A percentile compares a stretch with the other conserved stretches of the same genome.
Conservation (phyloP, 345 rosid genomes). For the Hibiscus mutabilis region DNA sequence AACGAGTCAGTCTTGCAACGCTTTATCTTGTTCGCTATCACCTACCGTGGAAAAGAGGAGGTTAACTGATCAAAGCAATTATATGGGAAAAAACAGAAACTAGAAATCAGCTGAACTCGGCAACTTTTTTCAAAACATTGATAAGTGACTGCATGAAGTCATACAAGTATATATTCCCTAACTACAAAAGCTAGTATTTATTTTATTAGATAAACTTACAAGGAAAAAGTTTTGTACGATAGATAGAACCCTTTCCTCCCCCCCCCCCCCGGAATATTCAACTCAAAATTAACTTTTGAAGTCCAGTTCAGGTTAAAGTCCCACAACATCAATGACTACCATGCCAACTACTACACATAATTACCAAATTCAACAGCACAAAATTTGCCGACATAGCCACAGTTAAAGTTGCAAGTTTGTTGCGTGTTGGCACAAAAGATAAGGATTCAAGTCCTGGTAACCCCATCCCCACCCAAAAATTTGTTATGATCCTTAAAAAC, state of each 20-base stretch:
- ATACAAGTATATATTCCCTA: neutral
- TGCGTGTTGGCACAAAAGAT: too few relatives aligned
- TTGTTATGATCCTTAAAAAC: too few relatives aligned
- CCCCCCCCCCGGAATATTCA: neutral
- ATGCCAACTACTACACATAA: neutral
- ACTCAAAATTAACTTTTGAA: neutral
- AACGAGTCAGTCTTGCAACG: slow-evolving; percentile 88
- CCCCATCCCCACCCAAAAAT: too few relatives aligned
- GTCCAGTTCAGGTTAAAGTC: neutral
- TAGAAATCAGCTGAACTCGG: neutral
- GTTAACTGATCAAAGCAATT: neutral
- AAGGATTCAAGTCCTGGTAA: too few relatives aligned
- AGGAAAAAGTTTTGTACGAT: neutral
- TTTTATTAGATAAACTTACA: neutral
- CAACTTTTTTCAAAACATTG: neutral
- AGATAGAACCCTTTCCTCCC: neutral
- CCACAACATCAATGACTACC: neutral
- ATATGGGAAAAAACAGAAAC: neutral
- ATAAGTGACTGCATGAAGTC: neutral
- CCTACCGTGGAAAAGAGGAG: slow-evolving; percentile 30
- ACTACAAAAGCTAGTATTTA: too few relatives aligned
- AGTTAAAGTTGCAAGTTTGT: too few relatives aligned
- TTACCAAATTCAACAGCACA: neutral
- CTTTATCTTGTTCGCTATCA: slow-evolving; percentile 76
- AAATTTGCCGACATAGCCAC: too few relatives aligned